These are phyloP conservation scores for Dendrostoma leiphaemia DNA, from an alignment of 2,329 filamentous ascomycete species.

Conservation along the genomic window DNA sequence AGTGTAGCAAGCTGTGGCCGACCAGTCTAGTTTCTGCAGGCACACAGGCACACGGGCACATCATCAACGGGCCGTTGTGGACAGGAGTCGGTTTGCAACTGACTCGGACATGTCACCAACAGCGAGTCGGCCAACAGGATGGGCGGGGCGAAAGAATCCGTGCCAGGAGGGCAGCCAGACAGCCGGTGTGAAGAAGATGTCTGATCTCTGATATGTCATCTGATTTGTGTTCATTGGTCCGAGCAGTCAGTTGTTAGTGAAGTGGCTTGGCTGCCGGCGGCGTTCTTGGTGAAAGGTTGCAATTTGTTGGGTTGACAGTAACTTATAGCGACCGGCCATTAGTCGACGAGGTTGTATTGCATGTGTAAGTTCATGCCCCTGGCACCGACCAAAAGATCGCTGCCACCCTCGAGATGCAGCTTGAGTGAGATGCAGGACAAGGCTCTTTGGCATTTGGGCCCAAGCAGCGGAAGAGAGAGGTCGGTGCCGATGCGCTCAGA, in stretches of 20 bases:
- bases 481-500: background rate
- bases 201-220: too few species aligned
- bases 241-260: too few species aligned
- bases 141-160: background rate
- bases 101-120: too few species aligned
- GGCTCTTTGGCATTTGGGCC: too few species aligned
- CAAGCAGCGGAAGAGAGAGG: background rate
- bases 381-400: conserved; percentile 9
- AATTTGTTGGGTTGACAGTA: background rate
- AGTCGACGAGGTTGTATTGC: background rate
- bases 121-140: conserved; percentile 5
- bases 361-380: conserved; percentile 4
- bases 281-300: background rate
- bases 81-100: too few species aligned
- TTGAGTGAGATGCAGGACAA: background rate
- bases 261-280: background rate
- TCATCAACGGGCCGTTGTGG: too few species aligned
- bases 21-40: too few species aligned
- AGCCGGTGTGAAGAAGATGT: too few species aligned
- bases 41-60: too few species aligned
- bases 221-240: conserved; percentile 11
- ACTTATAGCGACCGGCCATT: background rate
- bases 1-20: too few species aligned
- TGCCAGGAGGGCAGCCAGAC: too few species aligned
- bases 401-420: background rate